Evolutionary conservation across 331 rosid genomes (phyloP).

Genomic region (Rhamnella rubrinervis): DNA sequence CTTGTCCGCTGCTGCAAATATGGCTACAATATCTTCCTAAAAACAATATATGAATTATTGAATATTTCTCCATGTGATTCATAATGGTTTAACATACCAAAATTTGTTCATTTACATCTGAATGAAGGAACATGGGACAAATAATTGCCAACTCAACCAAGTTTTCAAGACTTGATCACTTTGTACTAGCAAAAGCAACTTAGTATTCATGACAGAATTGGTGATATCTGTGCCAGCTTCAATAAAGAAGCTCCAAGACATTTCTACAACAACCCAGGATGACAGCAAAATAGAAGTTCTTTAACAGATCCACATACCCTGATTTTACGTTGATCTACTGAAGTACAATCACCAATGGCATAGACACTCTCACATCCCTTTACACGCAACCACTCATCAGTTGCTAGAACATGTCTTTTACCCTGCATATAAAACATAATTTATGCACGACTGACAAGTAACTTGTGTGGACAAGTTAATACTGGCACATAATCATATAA

Average conservation of each 20-base stretch:
- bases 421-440: constrained; percentile 46
- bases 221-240: constrained; percentile 8
- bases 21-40: constrained; percentile 70
- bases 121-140: background rate
- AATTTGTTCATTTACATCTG: background rate
- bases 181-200: constrained; percentile 10
- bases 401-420: constrained; percentile 63
- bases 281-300: background rate
- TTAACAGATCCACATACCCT: constrained; percentile 56
- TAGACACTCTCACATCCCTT: constrained; percentile 66
- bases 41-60: constrained; percentile 5
- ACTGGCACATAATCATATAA: background rate
- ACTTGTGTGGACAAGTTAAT: background rate
- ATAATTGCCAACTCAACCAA: constrained; percentile 2
- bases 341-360: constrained; percentile 91
- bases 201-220: constrained; percentile 2
- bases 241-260: constrained; percentile 1
- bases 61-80: constrained; percentile 8
- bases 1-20: constrained; percentile 80
- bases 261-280: background rate
- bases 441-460: constrained; percentile 14
- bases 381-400: constrained; percentile 91
- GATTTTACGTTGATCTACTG: constrained; percentile 83
- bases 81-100: too few species aligned
- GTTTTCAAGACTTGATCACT: constrained; percentile 12